Conservation (phyloP, 768 basidiomycete genomes). For the Boletus subcaerulescens region DNA sequence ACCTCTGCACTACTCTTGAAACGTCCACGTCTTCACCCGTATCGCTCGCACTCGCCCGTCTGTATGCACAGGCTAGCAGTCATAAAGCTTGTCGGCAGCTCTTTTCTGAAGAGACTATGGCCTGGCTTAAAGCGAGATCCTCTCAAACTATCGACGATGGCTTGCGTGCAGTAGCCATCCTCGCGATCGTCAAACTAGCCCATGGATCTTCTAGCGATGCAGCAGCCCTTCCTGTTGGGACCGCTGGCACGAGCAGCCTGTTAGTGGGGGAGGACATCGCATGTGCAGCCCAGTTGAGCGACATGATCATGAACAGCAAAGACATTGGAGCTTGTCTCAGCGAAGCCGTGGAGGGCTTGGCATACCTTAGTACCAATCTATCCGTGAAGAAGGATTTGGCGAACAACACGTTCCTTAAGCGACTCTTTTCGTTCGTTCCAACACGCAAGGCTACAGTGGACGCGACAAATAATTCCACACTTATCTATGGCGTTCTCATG, state of each 20-base stretch:
- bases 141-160: constrained; percentile 42
- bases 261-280: constrained; percentile 36
- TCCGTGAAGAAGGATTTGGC: constrained; percentile 62
- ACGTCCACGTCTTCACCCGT: constrained; percentile 50
- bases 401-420: constrained; percentile 52
- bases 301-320: constrained; percentile 43
- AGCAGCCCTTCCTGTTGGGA: constrained; percentile 11
- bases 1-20: constrained; percentile 64
- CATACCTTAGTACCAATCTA: constrained; percentile 72
- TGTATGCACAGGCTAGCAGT: constrained; percentile 73
- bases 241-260: constrained; percentile 7
- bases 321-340: constrained; percentile 42
- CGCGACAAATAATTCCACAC: constrained; percentile 41
- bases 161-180: constrained; percentile 61
- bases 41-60: constrained; percentile 60
- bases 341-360: constrained; percentile 80
- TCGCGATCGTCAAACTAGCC: constrained; percentile 77
- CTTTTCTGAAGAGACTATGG: constrained; percentile 50
- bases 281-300: constrained; percentile 55
- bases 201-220: constrained; percentile 52
- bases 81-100: constrained; percentile 68
- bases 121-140: constrained; percentile 68
- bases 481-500: constrained; percentile 75
- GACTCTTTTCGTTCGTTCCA: constrained; percentile 58
- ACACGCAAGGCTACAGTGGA: constrained; percentile 37